Conservation (phyloP, 2,329 filamentous ascomycete genomes). For the Penicillium sp. region DNA sequence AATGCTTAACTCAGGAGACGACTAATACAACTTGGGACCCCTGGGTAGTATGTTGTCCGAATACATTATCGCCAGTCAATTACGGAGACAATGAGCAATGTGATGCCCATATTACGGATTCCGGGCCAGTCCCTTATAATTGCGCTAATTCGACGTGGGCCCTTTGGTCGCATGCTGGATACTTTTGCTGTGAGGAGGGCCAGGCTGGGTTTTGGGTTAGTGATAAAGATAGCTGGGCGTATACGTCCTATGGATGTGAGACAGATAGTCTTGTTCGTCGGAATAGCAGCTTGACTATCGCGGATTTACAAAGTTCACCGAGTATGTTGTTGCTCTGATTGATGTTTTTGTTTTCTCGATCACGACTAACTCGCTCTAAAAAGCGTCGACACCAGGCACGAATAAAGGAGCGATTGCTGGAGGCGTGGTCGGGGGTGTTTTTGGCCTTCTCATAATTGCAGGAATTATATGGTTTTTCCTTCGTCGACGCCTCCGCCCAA, state of each 20-base stretch:
- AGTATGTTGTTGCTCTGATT: neutral
- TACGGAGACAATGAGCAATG: slow-evolving; percentile 1
- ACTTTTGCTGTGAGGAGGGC: neutral
- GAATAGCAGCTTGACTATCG: neutral
- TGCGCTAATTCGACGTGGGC: neutral
- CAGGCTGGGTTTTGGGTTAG: slow-evolving; percentile 2
- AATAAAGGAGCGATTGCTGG: neutral
- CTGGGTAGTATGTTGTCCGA: neutral
- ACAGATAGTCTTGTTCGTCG: neutral
- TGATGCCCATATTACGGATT: neutral
- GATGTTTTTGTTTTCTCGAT: neutral
- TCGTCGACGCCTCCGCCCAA: neutral
- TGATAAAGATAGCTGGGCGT: neutral
- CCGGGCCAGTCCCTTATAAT: neutral
- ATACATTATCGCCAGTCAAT: neutral
- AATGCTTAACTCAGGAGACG: neutral
- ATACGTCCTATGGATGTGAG: neutral
- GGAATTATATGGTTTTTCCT: neutral
- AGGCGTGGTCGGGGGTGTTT: neutral
- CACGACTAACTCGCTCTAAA: neutral
- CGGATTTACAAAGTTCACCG: neutral
- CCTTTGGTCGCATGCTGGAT: neutral
- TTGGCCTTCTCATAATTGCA: neutral
- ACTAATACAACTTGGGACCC: neutral
- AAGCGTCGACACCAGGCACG: neutral